A percentile compares a stretch with the other conserved stretches of the same genome.
Evolutionary conservation across 768 basidiomycete species (phyloP).

Genomic region (Chalciporus chontae): DNA sequence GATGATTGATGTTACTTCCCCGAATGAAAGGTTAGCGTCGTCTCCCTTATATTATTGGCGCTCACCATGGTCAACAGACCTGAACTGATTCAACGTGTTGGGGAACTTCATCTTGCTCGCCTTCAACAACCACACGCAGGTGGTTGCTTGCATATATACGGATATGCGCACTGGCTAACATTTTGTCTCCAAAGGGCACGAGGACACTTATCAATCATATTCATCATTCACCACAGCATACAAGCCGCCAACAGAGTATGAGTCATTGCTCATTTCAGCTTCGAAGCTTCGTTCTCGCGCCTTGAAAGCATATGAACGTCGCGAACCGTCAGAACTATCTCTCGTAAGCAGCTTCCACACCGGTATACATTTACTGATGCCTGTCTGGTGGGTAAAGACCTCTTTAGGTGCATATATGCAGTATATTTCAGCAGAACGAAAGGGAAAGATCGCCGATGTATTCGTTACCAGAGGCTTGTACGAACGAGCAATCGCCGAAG

Average conservation of each 20-base stretch:
- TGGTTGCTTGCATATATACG: slow-evolving; percentile 25
- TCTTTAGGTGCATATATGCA: slow-evolving; percentile 60
- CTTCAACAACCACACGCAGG: slow-evolving; percentile 76
- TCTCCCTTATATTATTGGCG: background rate
- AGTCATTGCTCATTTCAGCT: slow-evolving; percentile 68
- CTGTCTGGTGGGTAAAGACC: slow-evolving; percentile 11
- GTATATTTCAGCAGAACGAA: slow-evolving; percentile 62
- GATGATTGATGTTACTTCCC: slow-evolving; percentile 47
- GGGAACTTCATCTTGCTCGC: slow-evolving; percentile 58
- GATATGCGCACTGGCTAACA: background rate
- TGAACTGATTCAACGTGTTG: slow-evolving; percentile 46
- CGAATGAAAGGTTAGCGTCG: slow-evolving; percentile 42
- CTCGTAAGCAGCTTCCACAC: slow-evolving; percentile 44
- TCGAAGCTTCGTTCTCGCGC: slow-evolving; percentile 67
- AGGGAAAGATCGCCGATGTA: slow-evolving; percentile 54
- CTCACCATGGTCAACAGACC: slow-evolving; percentile 30
- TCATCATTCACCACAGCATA: slow-evolving; percentile 85
- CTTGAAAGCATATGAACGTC: slow-evolving; percentile 55
- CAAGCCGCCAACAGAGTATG: slow-evolving; percentile 74
- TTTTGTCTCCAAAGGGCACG: slow-evolving; percentile 51
- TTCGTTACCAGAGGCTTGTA: slow-evolving; percentile 56
- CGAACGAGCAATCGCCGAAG: slow-evolving; percentile 75
- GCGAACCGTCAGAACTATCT: slow-evolving; percentile 59
- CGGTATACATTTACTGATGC: background rate
- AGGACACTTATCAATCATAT: slow-evolving; percentile 80